phyloP scores from a whole-genome alignment of 257 asterid genomes.

The Coffea canephora region DNA sequence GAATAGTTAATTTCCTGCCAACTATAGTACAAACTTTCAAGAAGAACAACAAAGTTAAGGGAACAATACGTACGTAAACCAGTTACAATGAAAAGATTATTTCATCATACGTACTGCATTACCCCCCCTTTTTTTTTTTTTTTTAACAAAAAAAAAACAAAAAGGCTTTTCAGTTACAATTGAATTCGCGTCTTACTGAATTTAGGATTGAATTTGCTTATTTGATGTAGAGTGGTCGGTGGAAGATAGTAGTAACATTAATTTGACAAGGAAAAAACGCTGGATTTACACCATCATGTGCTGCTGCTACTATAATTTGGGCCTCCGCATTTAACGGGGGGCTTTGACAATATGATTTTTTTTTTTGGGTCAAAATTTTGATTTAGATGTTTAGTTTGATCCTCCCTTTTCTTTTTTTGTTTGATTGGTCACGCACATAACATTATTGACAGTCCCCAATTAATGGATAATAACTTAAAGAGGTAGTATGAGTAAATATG shows the following conservation, averaged over 20 bases:
- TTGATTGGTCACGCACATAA: slow-evolving; percentile 3
- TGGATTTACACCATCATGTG: not conserved
- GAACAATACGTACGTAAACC: too few species aligned
- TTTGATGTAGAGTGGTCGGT: not conserved
- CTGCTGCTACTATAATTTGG: not conserved
- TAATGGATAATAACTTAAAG: slow-evolving; percentile 15
- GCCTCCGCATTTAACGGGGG: not conserved
- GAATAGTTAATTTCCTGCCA: not conserved
- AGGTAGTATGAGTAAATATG: slow-evolving; percentile 8
- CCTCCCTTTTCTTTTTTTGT: not conserved
- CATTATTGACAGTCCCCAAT: slow-evolving; percentile 9
- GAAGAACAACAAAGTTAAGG: not conserved
- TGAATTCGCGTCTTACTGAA: not conserved
- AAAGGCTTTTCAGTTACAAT: too few species aligned
- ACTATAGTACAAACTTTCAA: not conserved
- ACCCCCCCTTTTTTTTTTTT: too few species aligned
- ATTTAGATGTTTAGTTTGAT: not conserved
- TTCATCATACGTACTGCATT: too few species aligned
- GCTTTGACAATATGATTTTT: not conserved
- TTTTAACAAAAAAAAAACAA: too few species aligned
- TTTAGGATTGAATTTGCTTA: not conserved
- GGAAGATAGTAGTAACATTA: not conserved
- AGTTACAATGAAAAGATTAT: too few species aligned
- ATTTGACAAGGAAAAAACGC: not conserved
- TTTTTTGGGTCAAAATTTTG: too few species aligned